These are phyloP conservation scores for Saccharomycopsis crataegensis DNA, from an alignment of 1,139 yeast species.

Conservation along the genomic window DNA sequence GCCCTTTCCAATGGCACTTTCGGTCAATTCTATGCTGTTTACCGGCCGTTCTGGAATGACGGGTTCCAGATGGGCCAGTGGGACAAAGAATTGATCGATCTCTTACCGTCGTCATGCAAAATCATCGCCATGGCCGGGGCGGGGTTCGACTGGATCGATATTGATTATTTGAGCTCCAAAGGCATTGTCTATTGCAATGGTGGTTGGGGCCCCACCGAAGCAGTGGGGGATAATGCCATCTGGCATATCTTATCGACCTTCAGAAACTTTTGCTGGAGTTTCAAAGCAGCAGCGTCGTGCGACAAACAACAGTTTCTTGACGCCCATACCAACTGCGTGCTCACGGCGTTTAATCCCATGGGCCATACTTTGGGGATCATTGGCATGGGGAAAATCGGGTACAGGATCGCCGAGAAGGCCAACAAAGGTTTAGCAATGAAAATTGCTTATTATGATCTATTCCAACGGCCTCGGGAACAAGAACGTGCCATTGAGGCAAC, in stretches of 20 bases:
- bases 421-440: constrained; percentile 33
- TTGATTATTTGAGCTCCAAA: constrained; percentile 29
- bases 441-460: constrained; percentile 30
- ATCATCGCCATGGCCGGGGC: constrained; percentile 33
- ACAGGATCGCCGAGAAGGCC: constrained; percentile 29
- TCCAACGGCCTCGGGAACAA: constrained; percentile 26
- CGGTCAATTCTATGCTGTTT: constrained; percentile 17
- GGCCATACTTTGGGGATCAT: constrained; percentile 33
- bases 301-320: constrained; percentile 1
- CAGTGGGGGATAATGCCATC: constrained; percentile 17
- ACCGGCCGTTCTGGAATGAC: constrained; percentile 18
- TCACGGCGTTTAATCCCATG: constrained; percentile 30
- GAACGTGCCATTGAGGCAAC: constrained; percentile 23
- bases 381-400: constrained; percentile 34
- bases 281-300: constrained; percentile 10
- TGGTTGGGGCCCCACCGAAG: constrained; percentile 16
- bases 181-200: constrained; percentile 23
- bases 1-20: constrained; percentile 4
- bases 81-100: constrained; percentile 21
- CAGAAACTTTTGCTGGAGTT: constrained; percentile 15
- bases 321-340: constrained; percentile 20
- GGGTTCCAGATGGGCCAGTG: constrained; percentile 18
- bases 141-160: constrained; percentile 35
- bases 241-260: constrained; percentile 16
- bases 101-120: constrained; percentile 30